Conservation (phyloP, 306 rosid genomes). For the Rosa persica region DNA sequence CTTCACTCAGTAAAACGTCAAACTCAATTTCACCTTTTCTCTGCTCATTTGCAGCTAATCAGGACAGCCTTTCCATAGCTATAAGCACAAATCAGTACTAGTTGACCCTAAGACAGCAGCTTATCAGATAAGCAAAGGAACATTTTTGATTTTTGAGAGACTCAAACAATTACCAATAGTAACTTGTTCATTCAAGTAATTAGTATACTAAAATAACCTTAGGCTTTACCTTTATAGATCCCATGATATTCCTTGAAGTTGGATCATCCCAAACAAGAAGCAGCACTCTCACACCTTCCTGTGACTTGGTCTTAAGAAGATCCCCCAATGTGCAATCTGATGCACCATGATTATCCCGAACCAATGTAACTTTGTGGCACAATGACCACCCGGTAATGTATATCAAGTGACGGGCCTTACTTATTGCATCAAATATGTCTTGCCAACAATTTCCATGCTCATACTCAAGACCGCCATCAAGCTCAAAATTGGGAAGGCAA, state of each 20-base stretch:
- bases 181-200: conserved; percentile 3
- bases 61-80: neutral
- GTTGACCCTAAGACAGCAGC: neutral
- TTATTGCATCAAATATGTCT: conserved; percentile 70
- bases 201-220: conserved; percentile 1
- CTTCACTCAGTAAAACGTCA: too few relatives aligned
- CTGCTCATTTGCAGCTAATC: neutral
- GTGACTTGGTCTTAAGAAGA: conserved; percentile 71
- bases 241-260: conserved; percentile 64
- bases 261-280: conserved; percentile 97
- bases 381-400: conserved; percentile 92
- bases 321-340: conserved; percentile 53
- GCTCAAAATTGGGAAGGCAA: conserved; percentile 50
- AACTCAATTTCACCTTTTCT: too few relatives aligned
- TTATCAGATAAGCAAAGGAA: neutral
- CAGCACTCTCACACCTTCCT: conserved; percentile 84
- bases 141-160: neutral
- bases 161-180: neutral
- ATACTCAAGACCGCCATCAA: conserved; percentile 44
- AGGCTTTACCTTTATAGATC: conserved; percentile 56
- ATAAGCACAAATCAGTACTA: neutral
- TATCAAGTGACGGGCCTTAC: conserved; percentile 58
- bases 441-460: conserved; percentile 65
- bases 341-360: conserved; percentile 45
- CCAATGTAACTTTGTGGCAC: conserved; percentile 54